A percentile compares a stretch with the other conserved stretches of the same genome.
Conservation (phyloP, 1,284 basidiomycete genomes). For the Termitomyces sp. region DNA sequence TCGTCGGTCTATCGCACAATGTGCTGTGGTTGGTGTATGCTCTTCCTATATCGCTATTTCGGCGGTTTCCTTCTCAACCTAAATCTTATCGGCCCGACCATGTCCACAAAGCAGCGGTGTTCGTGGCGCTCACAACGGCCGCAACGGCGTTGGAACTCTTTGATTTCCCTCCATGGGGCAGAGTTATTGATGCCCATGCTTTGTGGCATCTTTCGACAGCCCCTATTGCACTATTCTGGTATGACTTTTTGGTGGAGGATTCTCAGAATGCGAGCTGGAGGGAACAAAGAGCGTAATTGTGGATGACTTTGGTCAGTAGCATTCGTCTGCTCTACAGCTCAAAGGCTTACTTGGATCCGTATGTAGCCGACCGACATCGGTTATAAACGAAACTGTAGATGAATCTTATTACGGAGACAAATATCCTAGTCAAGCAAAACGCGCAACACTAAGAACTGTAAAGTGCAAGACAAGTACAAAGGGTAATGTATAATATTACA, state of each 20-base stretch:
- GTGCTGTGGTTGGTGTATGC: slow-evolving; percentile 80
- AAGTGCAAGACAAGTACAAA: neutral
- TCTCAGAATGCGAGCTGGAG: slow-evolving; percentile 55
- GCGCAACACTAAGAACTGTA: neutral
- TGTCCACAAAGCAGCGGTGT: slow-evolving; percentile 50
- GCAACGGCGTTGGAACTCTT: slow-evolving; percentile 85
- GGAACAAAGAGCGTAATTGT: slow-evolving; percentile 20
- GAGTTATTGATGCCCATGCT: slow-evolving; percentile 89
- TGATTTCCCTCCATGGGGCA: slow-evolving; percentile 81
- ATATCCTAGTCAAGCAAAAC: neutral
- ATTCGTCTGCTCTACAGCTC: neutral
- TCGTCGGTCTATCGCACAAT: slow-evolving; percentile 77
- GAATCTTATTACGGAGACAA: neutral
- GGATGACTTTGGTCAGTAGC: neutral
- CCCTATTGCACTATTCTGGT: slow-evolving; percentile 82
- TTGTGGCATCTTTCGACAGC: slow-evolving; percentile 92
- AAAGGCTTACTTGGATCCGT: no score
- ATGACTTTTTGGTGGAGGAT: slow-evolving; percentile 72
- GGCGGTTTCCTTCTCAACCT: slow-evolving; percentile 49
- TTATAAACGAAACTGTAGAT: neutral
- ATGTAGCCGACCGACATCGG: neutral
- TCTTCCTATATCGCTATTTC: slow-evolving; percentile 49
- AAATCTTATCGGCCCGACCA: slow-evolving; percentile 52
- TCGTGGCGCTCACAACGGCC: slow-evolving; percentile 69
- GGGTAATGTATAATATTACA: neutral